These are phyloP conservation scores for Tricholoma terreum DNA, from an alignment of 768 basidiomycete species.

Conservation along the genomic window DNA sequence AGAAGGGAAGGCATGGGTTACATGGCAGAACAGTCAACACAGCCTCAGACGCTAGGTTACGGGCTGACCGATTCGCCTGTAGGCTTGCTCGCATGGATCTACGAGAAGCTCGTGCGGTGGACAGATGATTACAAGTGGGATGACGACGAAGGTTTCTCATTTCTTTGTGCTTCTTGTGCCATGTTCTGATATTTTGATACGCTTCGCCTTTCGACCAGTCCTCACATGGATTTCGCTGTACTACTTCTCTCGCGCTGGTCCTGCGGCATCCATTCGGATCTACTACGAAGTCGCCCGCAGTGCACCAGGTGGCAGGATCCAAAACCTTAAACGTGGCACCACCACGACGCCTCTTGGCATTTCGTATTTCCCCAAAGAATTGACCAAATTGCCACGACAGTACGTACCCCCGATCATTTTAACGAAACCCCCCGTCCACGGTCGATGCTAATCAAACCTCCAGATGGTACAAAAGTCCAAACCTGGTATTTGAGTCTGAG, in stretches of 20 bases:
- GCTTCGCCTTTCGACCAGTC: slow-evolving; percentile 44
- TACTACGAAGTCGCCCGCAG: slow-evolving; percentile 45
- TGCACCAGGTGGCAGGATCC: slow-evolving; percentile 1
- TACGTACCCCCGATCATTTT: slow-evolving; percentile 7
- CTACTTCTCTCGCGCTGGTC: slow-evolving; percentile 57
- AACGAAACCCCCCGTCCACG: not conserved
- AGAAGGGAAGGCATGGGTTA: slow-evolving; percentile 33
- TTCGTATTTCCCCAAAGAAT: slow-evolving; percentile 47
- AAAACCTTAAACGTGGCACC: not conserved
- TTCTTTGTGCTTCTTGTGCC: not conserved
- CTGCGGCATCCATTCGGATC: slow-evolving; percentile 53
- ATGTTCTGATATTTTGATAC: no score
- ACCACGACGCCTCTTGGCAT: slow-evolving; percentile 43
- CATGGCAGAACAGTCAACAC: slow-evolving; percentile 34
- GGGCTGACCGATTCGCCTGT: slow-evolving; percentile 49
- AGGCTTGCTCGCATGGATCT: slow-evolving; percentile 47
- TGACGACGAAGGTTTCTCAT: slow-evolving; percentile 48
- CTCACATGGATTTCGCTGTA: slow-evolving; percentile 61
- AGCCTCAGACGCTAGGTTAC: slow-evolving; percentile 47
- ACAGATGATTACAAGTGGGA: slow-evolving; percentile 54
- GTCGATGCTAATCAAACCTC: not conserved
- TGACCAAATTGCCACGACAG: slow-evolving; percentile 23
- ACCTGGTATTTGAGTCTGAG: slow-evolving; percentile 25
- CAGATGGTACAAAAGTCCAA: slow-evolving; percentile 19
- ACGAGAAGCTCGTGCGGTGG: slow-evolving; percentile 41